Evolutionary conservation across 2,329 filamentous ascomycete species (phyloP).

Genomic region (Aspergillus nomiae): DNA sequence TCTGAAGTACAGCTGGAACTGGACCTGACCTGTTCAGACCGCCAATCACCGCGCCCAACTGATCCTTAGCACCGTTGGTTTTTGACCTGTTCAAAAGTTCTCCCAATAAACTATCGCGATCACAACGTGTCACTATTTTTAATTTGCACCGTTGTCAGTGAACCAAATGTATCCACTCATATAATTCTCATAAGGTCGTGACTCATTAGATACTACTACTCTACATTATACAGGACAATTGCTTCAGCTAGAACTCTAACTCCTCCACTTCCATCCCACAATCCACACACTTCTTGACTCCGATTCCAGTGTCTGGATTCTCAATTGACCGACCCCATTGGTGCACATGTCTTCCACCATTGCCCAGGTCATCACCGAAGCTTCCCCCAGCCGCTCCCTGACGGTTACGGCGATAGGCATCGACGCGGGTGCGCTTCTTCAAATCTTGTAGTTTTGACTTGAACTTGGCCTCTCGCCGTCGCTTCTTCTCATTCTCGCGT

Average conservation of each 20-base stretch:
- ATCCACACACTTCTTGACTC: constrained; percentile 71
- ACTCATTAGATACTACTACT: neutral
- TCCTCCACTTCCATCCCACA: constrained; percentile 58
- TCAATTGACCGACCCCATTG: constrained; percentile 71
- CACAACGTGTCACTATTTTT: constrained; percentile 17
- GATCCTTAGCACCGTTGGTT: constrained; percentile 4
- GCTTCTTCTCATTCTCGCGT: constrained; percentile 77
- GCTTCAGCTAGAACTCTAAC: neutral
- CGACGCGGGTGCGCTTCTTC: constrained; percentile 90
- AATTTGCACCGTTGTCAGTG: neutral
- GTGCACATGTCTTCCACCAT: constrained; percentile 76
- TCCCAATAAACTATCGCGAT: neutral
- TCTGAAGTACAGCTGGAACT: neutral
- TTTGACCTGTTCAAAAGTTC: constrained; percentile 4
- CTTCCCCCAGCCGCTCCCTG: constrained; percentile 50
- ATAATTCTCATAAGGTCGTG: neutral
- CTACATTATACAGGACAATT: neutral
- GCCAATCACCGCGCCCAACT: neutral
- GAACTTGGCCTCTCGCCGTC: constrained; percentile 87
- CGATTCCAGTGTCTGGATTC: constrained; percentile 57
- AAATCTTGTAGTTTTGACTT: constrained; percentile 83
- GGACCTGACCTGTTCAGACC: neutral
- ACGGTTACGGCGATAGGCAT: constrained; percentile 77
- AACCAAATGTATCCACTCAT: neutral
- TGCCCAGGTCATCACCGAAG: constrained; percentile 77